A percentile compares a stretch with the other conserved stretches of the same genome.
These are phyloP conservation scores for Fusarium sp. DNA, from an alignment of 2,329 filamentous ascomycete species.

Conservation along the genomic window DNA sequence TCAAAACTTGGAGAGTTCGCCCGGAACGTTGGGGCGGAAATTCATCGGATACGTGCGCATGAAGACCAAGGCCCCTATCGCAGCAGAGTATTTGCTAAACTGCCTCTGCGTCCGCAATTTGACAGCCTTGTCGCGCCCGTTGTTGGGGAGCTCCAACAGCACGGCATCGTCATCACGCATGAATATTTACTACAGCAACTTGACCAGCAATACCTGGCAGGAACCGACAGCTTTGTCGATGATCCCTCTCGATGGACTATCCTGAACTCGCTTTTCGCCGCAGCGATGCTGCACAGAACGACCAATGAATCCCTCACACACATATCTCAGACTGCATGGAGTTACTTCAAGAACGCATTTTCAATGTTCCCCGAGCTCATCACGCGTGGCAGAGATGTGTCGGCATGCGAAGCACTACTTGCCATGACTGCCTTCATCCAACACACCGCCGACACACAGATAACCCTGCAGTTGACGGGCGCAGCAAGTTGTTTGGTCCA, in stretches of 20 bases:
- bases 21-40: neutral
- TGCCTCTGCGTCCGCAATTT: neutral
- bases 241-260: neutral
- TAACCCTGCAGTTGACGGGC: neutral
- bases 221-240: neutral
- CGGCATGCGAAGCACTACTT: neutral
- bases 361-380: neutral
- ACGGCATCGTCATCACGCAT: neutral
- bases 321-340: neutral
- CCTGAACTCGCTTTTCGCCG: neutral
- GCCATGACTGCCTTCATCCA: neutral
- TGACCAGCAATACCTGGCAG: neutral
- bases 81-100: neutral
- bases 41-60: neutral
- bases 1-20: neutral
- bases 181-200: neutral
- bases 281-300: neutral
- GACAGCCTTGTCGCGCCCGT: neutral
- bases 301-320: neutral
- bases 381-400: neutral
- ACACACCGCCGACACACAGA: neutral
- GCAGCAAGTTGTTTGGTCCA: neutral
- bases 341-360: neutral
- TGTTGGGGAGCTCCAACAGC: neutral
- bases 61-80: neutral